Conservation (phyloP, 306 rosid species). For the Inga oerstediana region DNA sequence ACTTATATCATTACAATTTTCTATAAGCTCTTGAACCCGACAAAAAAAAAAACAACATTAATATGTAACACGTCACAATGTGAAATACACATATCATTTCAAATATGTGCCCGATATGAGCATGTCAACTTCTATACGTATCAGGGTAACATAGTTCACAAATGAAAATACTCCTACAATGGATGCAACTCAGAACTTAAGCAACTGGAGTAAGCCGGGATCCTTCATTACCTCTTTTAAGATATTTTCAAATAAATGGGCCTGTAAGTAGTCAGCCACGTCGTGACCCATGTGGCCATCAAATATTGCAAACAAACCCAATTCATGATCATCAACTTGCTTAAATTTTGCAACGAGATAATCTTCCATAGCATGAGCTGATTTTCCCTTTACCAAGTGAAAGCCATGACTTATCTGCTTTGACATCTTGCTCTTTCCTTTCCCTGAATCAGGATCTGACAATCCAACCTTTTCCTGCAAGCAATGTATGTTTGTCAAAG, state of each 20-base stretch:
- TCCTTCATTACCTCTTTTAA: constrained; percentile 64
- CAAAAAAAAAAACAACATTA: neutral
- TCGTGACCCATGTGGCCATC: constrained; percentile 92
- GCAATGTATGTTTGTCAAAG: constrained; percentile 30
- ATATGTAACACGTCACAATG: neutral
- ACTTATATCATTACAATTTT: neutral
- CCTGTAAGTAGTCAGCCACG: constrained; percentile 72
- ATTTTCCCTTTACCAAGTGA: constrained; percentile 87
- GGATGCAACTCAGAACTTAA: neutral
- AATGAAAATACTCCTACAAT: neutral
- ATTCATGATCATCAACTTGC: constrained; percentile 72
- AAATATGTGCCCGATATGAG: neutral
- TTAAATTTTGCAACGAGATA: constrained; percentile 82
- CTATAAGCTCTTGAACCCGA: neutral
- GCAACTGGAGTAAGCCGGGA: constrained; percentile 5
- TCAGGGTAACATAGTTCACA: neutral
- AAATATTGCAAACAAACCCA: constrained; percentile 92
- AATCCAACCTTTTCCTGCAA: constrained; percentile 86
- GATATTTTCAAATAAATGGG: constrained; percentile 79
- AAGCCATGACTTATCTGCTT: constrained; percentile 80
- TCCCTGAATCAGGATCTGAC: constrained; percentile 85
- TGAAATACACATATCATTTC: neutral
- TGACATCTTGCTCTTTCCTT: constrained; percentile 96
- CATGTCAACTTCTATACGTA: neutral
- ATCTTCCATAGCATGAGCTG: constrained; percentile 87